phyloP scores from a whole-genome alignment of 257 asterid species.

The Ligustrum vulgare region DNA sequence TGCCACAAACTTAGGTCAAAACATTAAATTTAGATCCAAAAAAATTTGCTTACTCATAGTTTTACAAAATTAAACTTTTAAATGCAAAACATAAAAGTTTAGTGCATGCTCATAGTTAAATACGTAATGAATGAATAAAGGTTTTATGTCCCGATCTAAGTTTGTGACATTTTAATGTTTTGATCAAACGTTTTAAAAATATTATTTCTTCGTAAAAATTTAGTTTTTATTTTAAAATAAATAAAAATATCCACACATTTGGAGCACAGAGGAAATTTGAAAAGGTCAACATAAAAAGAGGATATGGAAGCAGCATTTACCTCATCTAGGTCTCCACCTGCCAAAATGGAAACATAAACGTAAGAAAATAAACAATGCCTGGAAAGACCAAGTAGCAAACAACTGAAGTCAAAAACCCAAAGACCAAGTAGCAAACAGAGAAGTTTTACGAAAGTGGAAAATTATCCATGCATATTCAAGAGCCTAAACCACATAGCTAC shows the following conservation, averaged over 20 bases:
- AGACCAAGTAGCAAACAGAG: neutral
- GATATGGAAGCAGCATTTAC: slow-evolving; percentile 41
- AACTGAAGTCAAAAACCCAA: slow-evolving; percentile 13
- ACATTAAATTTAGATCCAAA: too few relatives aligned
- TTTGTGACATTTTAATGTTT: too few relatives aligned
- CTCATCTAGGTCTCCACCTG: slow-evolving; percentile 98
- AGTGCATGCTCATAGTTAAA: too few relatives aligned
- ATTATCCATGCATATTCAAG: neutral
- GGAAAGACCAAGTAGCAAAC: neutral
- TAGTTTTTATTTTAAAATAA: too few relatives aligned
- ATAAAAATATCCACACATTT: slow-evolving; percentile 24
- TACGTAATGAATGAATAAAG: too few relatives aligned
- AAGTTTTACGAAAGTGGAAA: neutral
- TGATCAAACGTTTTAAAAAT: too few relatives aligned
- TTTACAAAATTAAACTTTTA: too few relatives aligned
- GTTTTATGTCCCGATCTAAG: too few relatives aligned
- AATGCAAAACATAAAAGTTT: too few relatives aligned
- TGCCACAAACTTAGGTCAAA: too few relatives aligned
- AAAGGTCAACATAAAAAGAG: slow-evolving; percentile 24
- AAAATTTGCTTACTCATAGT: too few relatives aligned
- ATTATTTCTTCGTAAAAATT: too few relatives aligned
- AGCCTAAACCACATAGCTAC: neutral
- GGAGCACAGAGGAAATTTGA: slow-evolving; percentile 14
- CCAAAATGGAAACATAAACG: slow-evolving; percentile 29
- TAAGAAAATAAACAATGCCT: slow-evolving; percentile 22